Percentiles rank a stretch among this genome's conserved stretches.
These are phyloP conservation scores for Dactylellina sp. DNA, from an alignment of 2,329 filamentous ascomycete genomes.

Conservation along the genomic window DNA sequence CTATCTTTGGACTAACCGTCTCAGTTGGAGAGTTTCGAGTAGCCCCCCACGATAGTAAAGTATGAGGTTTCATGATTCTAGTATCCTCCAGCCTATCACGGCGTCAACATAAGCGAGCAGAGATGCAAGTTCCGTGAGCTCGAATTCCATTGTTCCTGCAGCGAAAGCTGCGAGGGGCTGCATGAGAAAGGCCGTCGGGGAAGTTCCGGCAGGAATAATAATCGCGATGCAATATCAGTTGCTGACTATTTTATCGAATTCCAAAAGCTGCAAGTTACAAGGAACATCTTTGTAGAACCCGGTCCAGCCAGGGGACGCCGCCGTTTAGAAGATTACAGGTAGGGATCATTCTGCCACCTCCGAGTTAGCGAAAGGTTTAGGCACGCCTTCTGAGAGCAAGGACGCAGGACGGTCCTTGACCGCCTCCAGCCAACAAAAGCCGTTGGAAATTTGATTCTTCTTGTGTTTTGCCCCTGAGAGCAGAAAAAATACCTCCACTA, in stretches of 20 bases:
- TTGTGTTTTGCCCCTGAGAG: slow-evolving; percentile 42
- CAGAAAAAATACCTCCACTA: slow-evolving; percentile 4
- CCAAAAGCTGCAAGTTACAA: slow-evolving; percentile 30
- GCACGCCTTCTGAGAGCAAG: slow-evolving; percentile 32
- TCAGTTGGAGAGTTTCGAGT: slow-evolving; percentile 47
- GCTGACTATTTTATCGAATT: slow-evolving; percentile 27
- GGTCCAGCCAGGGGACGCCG: slow-evolving; percentile 17
- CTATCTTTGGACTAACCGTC: slow-evolving; percentile 17
- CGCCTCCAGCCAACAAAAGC: slow-evolving; percentile 18
- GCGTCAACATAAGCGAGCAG: slow-evolving; percentile 4
- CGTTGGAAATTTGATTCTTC: slow-evolving; percentile 46
- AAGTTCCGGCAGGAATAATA: slow-evolving; percentile 30
- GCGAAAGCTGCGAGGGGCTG: slow-evolving; percentile 5
- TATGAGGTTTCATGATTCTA: slow-evolving; percentile 5
- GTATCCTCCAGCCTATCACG: slow-evolving; percentile 13
- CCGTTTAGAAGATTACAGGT: slow-evolving; percentile 37
- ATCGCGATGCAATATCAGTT: slow-evolving; percentile 9
- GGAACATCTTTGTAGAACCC: slow-evolving; percentile 30
- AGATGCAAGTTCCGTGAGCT: slow-evolving; percentile 8
- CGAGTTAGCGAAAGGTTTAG: slow-evolving; percentile 31
- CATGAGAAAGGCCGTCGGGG: slow-evolving; percentile 4
- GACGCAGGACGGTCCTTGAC: slow-evolving; percentile 30
- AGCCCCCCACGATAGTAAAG: slow-evolving; percentile 5
- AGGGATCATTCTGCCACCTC: slow-evolving; percentile 21
- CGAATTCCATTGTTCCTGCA: slow-evolving; percentile 41